Evolutionary conservation across 2,329 filamentous ascomycete genomes (phyloP), one percentile per base, ranked within the genome.

Genomic region (Blumeria graminis): DNA sequence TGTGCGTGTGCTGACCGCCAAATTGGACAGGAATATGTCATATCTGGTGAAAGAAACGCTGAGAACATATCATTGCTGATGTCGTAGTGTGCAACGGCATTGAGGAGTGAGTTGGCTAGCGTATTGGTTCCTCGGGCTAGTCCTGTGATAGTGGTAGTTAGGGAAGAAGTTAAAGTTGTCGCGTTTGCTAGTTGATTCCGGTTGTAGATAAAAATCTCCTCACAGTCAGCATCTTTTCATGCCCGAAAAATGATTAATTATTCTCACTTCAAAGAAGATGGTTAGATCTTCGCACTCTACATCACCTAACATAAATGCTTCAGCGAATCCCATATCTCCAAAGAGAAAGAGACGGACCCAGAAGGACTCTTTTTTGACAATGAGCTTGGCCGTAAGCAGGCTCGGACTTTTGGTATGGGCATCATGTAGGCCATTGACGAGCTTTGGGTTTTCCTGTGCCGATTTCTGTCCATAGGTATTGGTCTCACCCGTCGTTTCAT

Each of bases 31-130:
- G 80, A 84, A 62, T 85, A 86, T 3, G 81, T 85, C 82, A 86
- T 86, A 63, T 86, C 82, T n/a, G 76, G 72, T 0, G 80, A 84
- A 33, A 86, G 71, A 61, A 86, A 86, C 0, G 81, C 80, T 6
- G 80, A 78, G 62, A 86, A 86, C 79, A 86, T 84, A 57, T 80
- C 78, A 63, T 86, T 86, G 60, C 77, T 81, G 59, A 86, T 83
- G 62, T 87, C 82, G 65, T 87, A 87, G 61, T 87, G 83, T 4
- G 81, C 81, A 1, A 76, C 76, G 55, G 84, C 79, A 64, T 87
- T 85, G 46, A 84, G 70, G 10, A 78, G 72, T 1, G 78, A 71
- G 60, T 76, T 78, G 1, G 72, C 72, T 11, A 79, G 65, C 6
- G 74, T 78, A 63, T 81, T 81, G 10, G 74, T 75, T 48, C 71